Evolutionary conservation across 805 yeast genomes (phyloP).

Genomic region (Ogataea allantospora): DNA sequence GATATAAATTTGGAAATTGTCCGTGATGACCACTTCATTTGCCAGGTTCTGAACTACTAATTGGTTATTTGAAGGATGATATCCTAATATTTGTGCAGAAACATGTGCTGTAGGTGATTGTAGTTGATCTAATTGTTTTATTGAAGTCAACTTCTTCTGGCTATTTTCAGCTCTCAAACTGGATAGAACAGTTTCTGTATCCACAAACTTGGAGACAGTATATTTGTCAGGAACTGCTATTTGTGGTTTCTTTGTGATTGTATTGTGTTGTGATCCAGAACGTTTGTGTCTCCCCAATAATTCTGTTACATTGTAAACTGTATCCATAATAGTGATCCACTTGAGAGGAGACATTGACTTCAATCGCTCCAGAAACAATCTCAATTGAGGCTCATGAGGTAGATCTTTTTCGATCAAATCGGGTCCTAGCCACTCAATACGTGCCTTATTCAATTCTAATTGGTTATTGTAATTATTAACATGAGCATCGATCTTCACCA

Average conservation of each 20-base stretch:
- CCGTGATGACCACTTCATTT: slow-evolving; percentile 1
- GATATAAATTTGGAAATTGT: slow-evolving; percentile 10
- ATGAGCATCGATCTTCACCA: slow-evolving; percentile 22
- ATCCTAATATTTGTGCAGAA: slow-evolving; percentile 11
- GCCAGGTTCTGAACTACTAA: slow-evolving; percentile 3
- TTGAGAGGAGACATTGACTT: slow-evolving; percentile 5
- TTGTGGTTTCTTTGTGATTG: background rate
- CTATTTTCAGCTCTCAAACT: too few relatives aligned
- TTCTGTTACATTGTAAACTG: background rate
- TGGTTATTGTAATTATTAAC: slow-evolving; percentile 16
- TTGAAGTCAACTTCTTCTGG: background rate
- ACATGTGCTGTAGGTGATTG: background rate
- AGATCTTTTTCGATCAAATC: slow-evolving; percentile 11
- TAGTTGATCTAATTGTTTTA: slow-evolving; percentile 1
- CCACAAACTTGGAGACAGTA: slow-evolving; percentile 1
- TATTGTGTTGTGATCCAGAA: background rate
- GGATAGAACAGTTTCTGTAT: slow-evolving; percentile 1
- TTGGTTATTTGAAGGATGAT: slow-evolving; percentile 7
- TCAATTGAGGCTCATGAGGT: slow-evolving; percentile 13
- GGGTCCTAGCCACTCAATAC: slow-evolving; percentile 11
- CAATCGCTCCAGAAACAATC: slow-evolving; percentile 20
- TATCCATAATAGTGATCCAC: slow-evolving; percentile 11
- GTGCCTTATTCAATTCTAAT: slow-evolving; percentile 23
- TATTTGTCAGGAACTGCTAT: background rate
- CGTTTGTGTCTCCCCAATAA: background rate